These are phyloP conservation scores for Podaxis sp. DNA, from an alignment of 768 basidiomycete genomes.

Conservation along the genomic window DNA sequence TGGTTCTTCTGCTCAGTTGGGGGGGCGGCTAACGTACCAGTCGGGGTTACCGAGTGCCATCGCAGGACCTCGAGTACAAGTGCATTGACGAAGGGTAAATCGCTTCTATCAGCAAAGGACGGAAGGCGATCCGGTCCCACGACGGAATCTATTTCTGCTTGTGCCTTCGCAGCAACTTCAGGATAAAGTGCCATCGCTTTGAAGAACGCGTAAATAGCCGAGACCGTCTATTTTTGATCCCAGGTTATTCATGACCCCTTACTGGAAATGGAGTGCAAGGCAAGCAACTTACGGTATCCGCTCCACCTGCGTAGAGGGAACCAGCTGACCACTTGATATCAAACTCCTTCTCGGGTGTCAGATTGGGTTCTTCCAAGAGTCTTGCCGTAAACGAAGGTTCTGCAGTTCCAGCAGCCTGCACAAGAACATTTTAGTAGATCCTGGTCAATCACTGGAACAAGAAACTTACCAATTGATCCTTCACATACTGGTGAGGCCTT, in stretches of 20 bases:
- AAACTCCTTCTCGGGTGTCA: conserved; percentile 27
- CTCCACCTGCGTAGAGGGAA: conserved; percentile 44
- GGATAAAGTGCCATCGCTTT: conserved; percentile 36
- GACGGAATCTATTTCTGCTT: conserved; percentile 37
- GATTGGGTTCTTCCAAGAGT: conserved; percentile 23
- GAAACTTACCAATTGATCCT: conserved; percentile 37
- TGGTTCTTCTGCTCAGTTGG: conserved; percentile 12
- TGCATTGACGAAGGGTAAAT: conserved; percentile 37
- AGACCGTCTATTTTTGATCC: conserved; percentile 28
- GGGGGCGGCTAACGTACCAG: conserved; percentile 25
- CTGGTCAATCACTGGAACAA: not conserved
- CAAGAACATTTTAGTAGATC: not conserved
- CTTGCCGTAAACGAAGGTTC: conserved; percentile 32
- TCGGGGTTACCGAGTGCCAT: conserved; percentile 31
- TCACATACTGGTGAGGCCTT: conserved; percentile 38
- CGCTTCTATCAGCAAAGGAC: conserved; percentile 31
- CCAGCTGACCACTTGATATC: conserved; percentile 42
- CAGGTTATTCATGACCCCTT: not conserved
- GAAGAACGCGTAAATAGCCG: conserved; percentile 33
- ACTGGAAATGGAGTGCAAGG: not conserved
- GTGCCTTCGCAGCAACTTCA: conserved; percentile 32
- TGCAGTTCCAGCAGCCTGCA: conserved; percentile 24
- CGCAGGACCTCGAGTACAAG: conserved; percentile 33
- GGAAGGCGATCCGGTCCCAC: conserved; percentile 38
- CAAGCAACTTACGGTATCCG: conserved; percentile 30